Percentiles rank a stretch among this genome's conserved stretches.
These are phyloP conservation scores for Beauveria caledonica DNA, from an alignment of 2,329 filamentous ascomycete genomes.

Conservation along the genomic window DNA sequence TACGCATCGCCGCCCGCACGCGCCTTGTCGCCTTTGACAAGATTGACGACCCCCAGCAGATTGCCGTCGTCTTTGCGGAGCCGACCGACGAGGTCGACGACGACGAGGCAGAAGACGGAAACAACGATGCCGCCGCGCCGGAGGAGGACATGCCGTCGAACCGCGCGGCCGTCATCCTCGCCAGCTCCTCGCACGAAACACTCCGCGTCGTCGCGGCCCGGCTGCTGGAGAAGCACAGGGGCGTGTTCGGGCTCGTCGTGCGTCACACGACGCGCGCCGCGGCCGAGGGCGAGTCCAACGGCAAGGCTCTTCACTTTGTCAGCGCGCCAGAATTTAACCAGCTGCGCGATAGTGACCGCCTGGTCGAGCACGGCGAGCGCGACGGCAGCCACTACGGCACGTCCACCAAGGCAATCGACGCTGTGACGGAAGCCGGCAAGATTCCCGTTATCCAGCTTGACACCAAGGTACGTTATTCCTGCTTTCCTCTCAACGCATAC, in stretches of 20 bases:
- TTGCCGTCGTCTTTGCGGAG: constrained; percentile 49
- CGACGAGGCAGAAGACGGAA: constrained; percentile 24
- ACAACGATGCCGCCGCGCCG: constrained; percentile 26
- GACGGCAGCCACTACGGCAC: constrained; percentile 48
- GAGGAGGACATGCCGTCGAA: constrained; percentile 38
- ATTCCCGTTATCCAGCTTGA: constrained; percentile 51
- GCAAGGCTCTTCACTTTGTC: constrained; percentile 49
- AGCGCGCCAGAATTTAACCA: constrained; percentile 45
- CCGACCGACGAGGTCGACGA: constrained; percentile 27
- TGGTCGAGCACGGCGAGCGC: constrained; percentile 47
- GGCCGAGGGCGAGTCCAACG: constrained; percentile 41
- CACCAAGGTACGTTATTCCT: constrained; percentile 35
- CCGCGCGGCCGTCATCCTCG: constrained; percentile 54
- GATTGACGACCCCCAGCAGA: constrained; percentile 73
- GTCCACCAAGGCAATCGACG: constrained; percentile 43
- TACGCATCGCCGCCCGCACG: constrained; percentile 68
- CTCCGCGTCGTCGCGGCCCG: constrained; percentile 56
- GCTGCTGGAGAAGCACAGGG: constrained; percentile 54
- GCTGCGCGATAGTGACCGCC: constrained; percentile 51
- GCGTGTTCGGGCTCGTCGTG: constrained; percentile 53
- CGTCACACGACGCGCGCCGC: constrained; percentile 47
- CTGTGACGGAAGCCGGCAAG: constrained; percentile 45
- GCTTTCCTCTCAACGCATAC: not conserved
- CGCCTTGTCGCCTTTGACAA: constrained; percentile 76
- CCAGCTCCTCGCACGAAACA: constrained; percentile 53